Base-by-base conservation (phyloP, 108 stramenopile genomes). In the Cylindrotheca closterium region DNA sequence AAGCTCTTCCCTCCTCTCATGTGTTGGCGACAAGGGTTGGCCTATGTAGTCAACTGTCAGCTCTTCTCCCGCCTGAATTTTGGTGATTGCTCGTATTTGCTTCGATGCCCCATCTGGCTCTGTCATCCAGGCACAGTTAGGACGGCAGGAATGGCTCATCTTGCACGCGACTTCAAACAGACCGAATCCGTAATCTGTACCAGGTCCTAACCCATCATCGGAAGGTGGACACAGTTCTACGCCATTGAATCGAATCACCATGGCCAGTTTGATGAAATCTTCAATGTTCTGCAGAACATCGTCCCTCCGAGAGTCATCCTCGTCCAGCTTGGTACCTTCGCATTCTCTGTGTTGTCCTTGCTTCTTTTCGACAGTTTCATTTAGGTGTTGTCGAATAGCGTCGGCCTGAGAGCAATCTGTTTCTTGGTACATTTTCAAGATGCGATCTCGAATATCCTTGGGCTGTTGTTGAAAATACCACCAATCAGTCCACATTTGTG, bases 401-500 rank as follows among this genome's bases (percentile, higher is more conserved):
- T 34, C 29, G 1, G 65, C 73, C 25, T 74, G 73, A 5, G 73
- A 65, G 33, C 73, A 74, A 4, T 65, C 47, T 53, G 61, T 74
- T 2, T 74, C 73, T 1, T 12, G 55, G 55, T 74, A 74, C 31
- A 74, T 29, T 30, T 37, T 49, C 30, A 74, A 24, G 22, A 67
- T 45, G 23, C 59, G 51, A 5, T 30, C n/a, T 19, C 56, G 31
- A 18, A 74, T 34, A 22, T 58, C 49, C 26, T 63, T 17, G 15
- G 65, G 58, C 24, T 66, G 58, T 46, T 74, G 65, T 18, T 34
- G 31, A 27, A 55, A 74, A 5, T 30, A 4, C 45, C 58, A 66
- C 73, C 73, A 74, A 31, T 74, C 73, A 3, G 64, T 51, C 63
- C 55, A 74, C 58, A 74, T 42, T 61, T 74, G 73, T 15, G 73